Conservation (phyloP, 208 protist genomes). For the Borovskyia barvae region DNA sequence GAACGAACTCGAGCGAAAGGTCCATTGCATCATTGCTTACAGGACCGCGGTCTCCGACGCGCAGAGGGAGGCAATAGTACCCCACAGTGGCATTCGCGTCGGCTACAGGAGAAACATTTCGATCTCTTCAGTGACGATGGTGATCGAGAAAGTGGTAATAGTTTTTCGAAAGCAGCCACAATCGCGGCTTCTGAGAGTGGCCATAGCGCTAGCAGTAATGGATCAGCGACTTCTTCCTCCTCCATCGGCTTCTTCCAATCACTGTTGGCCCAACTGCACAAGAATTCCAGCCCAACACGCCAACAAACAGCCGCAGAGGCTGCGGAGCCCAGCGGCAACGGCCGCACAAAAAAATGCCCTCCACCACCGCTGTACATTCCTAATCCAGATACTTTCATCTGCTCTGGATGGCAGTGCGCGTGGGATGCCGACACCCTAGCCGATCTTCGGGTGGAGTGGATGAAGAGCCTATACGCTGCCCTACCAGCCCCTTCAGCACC, state of each 20-base stretch:
- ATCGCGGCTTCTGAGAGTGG: no score
- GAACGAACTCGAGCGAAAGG: not conserved
- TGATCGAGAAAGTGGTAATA: no score
- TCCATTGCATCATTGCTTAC: constrained; percentile 4
- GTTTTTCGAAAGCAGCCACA: no score
- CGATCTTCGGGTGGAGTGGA: constrained; percentile 54
- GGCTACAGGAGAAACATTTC: constrained; percentile 14
- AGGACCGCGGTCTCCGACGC: constrained; percentile 9
- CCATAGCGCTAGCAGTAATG: no score
- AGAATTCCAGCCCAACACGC: no score
- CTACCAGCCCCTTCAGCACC: constrained; percentile 4
- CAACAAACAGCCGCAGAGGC: no score
- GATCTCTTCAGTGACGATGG: not conserved
- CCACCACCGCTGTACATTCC: constrained; percentile 49
- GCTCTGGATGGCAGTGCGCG: constrained; percentile 54
- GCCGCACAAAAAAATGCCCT: not conserved
- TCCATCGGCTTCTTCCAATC: no score
- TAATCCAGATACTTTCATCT: constrained; percentile 65
- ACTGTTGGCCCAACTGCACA: no score
- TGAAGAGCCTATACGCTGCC: constrained; percentile 40
- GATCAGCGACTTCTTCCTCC: no score
- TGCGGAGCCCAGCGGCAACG: not conserved
- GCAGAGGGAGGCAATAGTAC: constrained; percentile 1
- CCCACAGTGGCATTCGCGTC: constrained; percentile 28
- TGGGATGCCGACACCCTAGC: constrained; percentile 42